Evolutionary conservation across 768 basidiomycete genomes (phyloP).

Genomic region (Candolleomyces efflorescens): DNA sequence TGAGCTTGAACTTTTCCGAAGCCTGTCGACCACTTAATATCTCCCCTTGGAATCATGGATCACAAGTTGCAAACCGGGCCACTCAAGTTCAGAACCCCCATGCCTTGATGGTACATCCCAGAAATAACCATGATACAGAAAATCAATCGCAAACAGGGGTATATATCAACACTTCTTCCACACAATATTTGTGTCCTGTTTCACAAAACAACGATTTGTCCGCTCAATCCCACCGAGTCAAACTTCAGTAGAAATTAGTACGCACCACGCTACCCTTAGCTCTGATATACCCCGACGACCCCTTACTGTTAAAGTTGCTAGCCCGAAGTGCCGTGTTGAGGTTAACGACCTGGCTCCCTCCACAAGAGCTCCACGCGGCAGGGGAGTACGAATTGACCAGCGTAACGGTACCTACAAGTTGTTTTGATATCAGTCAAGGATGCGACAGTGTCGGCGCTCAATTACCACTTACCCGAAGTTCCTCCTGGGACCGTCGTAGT

Average conservation of each 20-base stretch:
- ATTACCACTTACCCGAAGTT: neutral
- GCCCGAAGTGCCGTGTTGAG: neutral
- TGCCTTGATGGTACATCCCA: too few species aligned
- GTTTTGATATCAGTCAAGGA: neutral
- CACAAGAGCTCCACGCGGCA: neutral
- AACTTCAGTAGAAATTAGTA: neutral
- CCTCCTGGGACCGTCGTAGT: neutral
- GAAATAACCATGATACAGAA: too few species aligned
- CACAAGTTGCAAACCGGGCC: too few species aligned
- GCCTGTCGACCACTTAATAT: too few species aligned
- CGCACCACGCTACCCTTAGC: neutral
- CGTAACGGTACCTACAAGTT: neutral
- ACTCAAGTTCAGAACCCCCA: too few species aligned
- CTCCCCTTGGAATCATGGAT: too few species aligned
- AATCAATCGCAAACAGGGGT: too few species aligned
- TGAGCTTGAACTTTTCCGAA: too few species aligned
- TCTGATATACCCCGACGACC: neutral
- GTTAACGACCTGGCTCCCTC: neutral
- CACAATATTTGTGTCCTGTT: neutral
- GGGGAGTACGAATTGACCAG: neutral
- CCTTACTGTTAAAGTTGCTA: neutral
- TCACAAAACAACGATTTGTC: too few species aligned
- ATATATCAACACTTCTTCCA: constrained; percentile 1
- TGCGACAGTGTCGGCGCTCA: neutral
- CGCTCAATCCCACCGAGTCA: too few species aligned